Percentiles rank a stretch among this genome's conserved stretches.
Conservation (phyloP, 2,329 filamentous ascomycete species). For the Blastomyces parvus region DNA sequence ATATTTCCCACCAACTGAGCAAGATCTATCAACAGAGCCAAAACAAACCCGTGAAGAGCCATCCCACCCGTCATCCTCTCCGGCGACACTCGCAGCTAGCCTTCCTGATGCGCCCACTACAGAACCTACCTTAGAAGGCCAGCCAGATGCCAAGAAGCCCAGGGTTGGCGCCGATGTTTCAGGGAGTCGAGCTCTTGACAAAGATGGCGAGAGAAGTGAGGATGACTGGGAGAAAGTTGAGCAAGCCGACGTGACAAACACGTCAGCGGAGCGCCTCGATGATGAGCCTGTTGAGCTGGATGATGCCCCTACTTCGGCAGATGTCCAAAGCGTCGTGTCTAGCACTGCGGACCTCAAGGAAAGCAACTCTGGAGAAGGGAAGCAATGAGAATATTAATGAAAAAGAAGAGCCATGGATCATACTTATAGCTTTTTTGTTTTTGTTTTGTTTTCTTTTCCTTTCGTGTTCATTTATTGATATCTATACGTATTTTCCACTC, state of each 20-base stretch:
- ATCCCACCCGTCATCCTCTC: slow-evolving; percentile 19
- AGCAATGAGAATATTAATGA: neutral
- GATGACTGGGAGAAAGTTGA: slow-evolving; percentile 36
- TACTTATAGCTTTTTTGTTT: neutral
- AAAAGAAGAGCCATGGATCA: neutral
- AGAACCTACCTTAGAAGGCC: slow-evolving; percentile 36
- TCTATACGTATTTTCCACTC: neutral
- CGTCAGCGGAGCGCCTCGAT: slow-evolving; percentile 22
- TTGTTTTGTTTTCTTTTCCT: neutral
- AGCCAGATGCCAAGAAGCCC: slow-evolving; percentile 41
- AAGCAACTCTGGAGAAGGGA: neutral
- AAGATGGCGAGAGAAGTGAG: slow-evolving; percentile 24
- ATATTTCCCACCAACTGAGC: slow-evolving; percentile 42
- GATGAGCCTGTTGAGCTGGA: slow-evolving; percentile 29
- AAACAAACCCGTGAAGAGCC: slow-evolving; percentile 15
- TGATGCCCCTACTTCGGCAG: slow-evolving; percentile 22
- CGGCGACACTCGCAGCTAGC: slow-evolving; percentile 30
- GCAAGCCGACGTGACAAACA: slow-evolving; percentile 19
- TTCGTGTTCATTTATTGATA: neutral
- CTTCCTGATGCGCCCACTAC: slow-evolving; percentile 42
- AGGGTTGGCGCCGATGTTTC: slow-evolving; percentile 26
- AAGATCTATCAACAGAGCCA: slow-evolving; percentile 21
- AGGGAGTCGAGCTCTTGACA: slow-evolving; percentile 1
- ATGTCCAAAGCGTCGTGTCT: slow-evolving; percentile 30
- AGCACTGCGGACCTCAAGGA: slow-evolving; percentile 20